A percentile compares a stretch with the other conserved stretches of the same genome.
These are phyloP conservation scores for Pseudozyma thailandica DNA, from an alignment of 1,284 basidiomycete species.

Conservation along the genomic window DNA sequence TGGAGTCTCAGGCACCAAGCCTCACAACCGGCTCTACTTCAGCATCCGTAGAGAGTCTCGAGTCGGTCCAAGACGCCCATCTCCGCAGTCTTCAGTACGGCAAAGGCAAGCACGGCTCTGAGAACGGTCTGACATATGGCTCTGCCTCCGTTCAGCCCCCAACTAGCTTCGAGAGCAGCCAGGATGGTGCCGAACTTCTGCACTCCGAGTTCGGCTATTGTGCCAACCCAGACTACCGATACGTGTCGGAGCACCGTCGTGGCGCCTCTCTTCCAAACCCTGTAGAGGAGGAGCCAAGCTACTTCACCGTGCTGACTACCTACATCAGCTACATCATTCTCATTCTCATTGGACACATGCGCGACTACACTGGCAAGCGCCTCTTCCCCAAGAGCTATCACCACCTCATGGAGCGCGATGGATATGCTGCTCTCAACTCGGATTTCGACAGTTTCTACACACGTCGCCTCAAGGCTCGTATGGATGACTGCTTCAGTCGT, in stretches of 20 bases:
- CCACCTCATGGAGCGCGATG: constrained; percentile 71
- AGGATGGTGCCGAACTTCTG: constrained; percentile 58
- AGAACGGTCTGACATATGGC: constrained; percentile 11
- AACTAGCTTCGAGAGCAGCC: constrained; percentile 42
- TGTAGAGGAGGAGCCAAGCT: constrained; percentile 79
- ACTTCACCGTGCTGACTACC: constrained; percentile 89
- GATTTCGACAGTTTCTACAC: constrained; percentile 99
- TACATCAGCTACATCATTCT: constrained; percentile 73
- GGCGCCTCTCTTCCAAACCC: constrained; percentile 55
- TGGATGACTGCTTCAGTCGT: constrained; percentile 95
- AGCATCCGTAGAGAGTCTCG: constrained; percentile 54
- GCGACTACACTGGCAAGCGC: constrained; percentile 94
- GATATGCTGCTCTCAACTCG: constrained; percentile 92
- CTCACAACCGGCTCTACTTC: constrained; percentile 62
- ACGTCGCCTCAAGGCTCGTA: constrained; percentile 88
- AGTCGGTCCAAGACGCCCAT: constrained; percentile 50
- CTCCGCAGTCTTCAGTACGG: constrained; percentile 35
- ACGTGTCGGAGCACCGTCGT: constrained; percentile 74
- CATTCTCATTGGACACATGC: constrained; percentile 88
- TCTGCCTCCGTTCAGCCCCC: constrained; percentile 31
- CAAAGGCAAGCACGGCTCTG: constrained; percentile 16
- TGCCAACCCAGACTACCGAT: constrained; percentile 77
- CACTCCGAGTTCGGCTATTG: constrained; percentile 90
- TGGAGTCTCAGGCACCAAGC: constrained; percentile 54
- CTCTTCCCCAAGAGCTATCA: constrained; percentile 78